Conservation (phyloP, 2,329 filamentous ascomycete species). For the Arthrinium puccinioides region DNA sequence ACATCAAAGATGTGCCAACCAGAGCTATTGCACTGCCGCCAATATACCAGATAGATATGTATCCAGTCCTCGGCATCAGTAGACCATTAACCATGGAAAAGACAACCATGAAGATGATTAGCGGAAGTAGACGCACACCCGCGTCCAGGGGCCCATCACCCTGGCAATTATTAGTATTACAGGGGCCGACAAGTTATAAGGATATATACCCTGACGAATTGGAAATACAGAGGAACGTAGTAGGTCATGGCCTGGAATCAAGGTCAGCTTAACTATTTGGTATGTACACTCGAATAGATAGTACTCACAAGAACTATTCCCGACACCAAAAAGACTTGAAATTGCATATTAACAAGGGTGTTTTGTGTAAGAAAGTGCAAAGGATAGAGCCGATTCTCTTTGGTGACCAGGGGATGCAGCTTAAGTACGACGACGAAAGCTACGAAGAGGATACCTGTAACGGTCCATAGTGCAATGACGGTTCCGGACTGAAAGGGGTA, state of each 20-base stretch:
- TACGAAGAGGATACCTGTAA: constrained; percentile 31
- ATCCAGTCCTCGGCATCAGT: constrained; percentile 24
- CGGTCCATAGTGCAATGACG: constrained; percentile 36
- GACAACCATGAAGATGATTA: constrained; percentile 27
- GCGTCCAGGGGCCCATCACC: constrained; percentile 28
- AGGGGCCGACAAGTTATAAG: no score
- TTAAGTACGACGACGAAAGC: constrained; percentile 32
- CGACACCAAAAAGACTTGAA: constrained; percentile 10
- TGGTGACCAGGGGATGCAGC: constrained; percentile 29
- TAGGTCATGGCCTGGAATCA: constrained; percentile 24
- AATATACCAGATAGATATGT: constrained; percentile 30
- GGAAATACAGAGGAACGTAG: constrained; percentile 41
- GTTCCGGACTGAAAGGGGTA: constrained; percentile 36
- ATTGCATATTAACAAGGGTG: constrained; percentile 10
- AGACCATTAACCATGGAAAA: constrained; percentile 27
- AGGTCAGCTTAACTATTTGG: no score
- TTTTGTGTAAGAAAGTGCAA: constrained; percentile 25
- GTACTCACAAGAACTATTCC: no score
- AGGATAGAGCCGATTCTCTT: constrained; percentile 29
- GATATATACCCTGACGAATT: no score
- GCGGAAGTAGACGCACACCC: constrained; percentile 30
- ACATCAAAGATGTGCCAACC: constrained; percentile 25
- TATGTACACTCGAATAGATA: constrained; percentile 40
- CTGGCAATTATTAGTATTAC: no score
- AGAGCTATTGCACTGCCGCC: constrained; percentile 23